Percentiles rank a stretch among this genome's conserved stretches.
Evolutionary conservation across 179 eudicot genomes (phyloP).

Genomic region (Silene noctiflora): DNA sequence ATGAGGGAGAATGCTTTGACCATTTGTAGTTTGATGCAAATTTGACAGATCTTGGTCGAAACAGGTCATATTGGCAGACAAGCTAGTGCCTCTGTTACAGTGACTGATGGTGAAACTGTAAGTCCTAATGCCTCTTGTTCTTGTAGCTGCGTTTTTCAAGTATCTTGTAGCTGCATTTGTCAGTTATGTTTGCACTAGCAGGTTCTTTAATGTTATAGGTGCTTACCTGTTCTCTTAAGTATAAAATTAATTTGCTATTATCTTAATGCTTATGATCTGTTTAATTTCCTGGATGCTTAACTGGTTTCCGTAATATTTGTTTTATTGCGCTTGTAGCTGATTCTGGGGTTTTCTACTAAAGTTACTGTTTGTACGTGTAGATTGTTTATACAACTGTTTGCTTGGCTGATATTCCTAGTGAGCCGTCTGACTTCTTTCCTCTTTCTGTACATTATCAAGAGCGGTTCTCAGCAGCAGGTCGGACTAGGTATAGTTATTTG

Average conservation of each 20-base stretch:
- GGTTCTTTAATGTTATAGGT: not conserved
- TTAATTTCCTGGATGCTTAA: conserved; percentile 5
- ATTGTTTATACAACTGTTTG: conserved; percentile 89
- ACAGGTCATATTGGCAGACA: conserved; percentile 98
- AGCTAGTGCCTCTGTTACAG: conserved; percentile 93
- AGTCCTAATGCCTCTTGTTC: conserved; percentile 26
- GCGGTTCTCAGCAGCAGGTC: conserved; percentile 99
- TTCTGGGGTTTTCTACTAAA: conserved; percentile 1
- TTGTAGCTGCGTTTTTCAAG: conserved; percentile 1
- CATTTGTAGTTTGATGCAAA: conserved; percentile 15
- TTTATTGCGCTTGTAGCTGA: conserved; percentile 13
- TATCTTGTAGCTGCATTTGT: conserved; percentile 1
- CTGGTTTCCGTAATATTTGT: not conserved
- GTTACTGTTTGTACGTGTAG: conserved; percentile 41
- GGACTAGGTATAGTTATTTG: conserved; percentile 61
- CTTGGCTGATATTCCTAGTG: conserved; percentile 84
- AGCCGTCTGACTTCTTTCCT: conserved; percentile 96
- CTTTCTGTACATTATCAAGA: conserved; percentile 96
- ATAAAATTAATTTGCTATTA: no score
- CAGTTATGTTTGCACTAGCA: not conserved
- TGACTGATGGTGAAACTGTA: conserved; percentile 99
- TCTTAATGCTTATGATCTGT: not conserved
- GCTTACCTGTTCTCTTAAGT: not conserved
- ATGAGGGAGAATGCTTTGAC: not conserved
- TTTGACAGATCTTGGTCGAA: conserved; percentile 81